phyloP scores from a whole-genome alignment of 306 rosid genomes.

The Hylodesmum podocarpum region DNA sequence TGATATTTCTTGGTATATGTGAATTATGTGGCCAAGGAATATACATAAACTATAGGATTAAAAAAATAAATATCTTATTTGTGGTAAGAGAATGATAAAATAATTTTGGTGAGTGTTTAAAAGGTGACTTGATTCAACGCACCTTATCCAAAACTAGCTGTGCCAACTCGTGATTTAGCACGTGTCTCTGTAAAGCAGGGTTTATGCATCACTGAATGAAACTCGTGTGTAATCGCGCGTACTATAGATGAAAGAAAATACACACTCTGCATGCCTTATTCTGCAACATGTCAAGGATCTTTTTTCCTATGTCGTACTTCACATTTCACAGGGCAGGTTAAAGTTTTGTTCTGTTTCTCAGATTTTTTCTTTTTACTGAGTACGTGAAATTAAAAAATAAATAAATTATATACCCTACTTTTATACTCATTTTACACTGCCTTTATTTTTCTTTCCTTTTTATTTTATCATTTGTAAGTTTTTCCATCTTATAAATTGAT shows the following conservation, averaged over 20 bases:
- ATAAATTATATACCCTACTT: too few species aligned
- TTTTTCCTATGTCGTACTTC: neutral
- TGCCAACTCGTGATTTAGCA: neutral
- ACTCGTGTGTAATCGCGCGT: neutral
- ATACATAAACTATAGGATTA: neutral
- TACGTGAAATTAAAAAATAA: neutral
- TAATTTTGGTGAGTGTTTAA: neutral
- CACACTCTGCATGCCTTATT: neutral
- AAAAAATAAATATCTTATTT: neutral
- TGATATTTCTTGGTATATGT: slow-evolving; percentile 22
- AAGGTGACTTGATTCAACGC: slow-evolving; percentile 35
- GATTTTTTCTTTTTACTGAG: neutral
- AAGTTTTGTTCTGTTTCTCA: neutral
- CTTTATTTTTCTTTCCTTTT: neutral
- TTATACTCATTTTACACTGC: too few species aligned
- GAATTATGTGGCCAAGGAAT: neutral
- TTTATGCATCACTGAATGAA: neutral
- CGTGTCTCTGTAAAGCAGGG: neutral
- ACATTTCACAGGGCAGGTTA: neutral
- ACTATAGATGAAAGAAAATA: neutral
- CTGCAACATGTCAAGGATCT: neutral
- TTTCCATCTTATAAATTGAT: too few species aligned
- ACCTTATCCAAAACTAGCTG: slow-evolving; percentile 24
- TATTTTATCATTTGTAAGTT: too few species aligned
- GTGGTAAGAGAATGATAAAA: neutral